phyloP scores from a whole-genome alignment of 805 yeast species.

The Dipodascus albidus region DNA sequence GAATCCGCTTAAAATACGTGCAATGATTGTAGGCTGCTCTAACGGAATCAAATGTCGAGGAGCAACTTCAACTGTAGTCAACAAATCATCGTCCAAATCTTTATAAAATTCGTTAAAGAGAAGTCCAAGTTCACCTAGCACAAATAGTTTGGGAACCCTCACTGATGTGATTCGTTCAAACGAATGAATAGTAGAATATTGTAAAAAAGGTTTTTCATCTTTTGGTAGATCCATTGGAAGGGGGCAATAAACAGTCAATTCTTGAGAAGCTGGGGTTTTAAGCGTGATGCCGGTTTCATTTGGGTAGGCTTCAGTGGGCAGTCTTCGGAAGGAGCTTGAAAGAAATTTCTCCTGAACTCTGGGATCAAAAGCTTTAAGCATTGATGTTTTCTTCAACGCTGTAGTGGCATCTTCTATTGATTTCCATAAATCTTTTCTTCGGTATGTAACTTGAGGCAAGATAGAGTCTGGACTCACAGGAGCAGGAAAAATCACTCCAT shows the following conservation, averaged over 20 bases:
- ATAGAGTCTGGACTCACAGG: constrained; percentile 3
- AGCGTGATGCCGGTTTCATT: constrained; percentile 11
- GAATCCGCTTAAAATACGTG: not conserved
- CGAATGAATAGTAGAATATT: not conserved
- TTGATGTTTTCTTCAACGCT: constrained; percentile 3
- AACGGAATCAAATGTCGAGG: not conserved
- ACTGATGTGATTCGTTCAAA: not conserved
- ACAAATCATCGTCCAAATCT: not conserved
- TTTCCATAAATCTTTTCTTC: constrained; percentile 12
- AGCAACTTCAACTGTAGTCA: not conserved
- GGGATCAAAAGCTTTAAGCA: constrained; percentile 9
- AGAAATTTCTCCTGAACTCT: constrained; percentile 11
- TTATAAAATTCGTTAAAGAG: not conserved
- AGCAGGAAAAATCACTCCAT: constrained; percentile 12
- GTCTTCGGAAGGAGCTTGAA: constrained; percentile 9
- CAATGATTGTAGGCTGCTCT: not conserved
- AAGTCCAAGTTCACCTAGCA: not conserved
- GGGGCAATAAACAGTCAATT: constrained; percentile 8
- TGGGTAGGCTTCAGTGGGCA: constrained; percentile 10
- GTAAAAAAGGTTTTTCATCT: not conserved
- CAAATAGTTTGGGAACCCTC: not conserved
- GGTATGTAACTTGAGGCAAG: constrained; percentile 5
- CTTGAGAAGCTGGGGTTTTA: constrained; percentile 12
- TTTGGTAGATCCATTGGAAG: constrained; percentile 2
- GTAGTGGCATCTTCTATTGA: constrained; percentile 8